These are phyloP conservation scores for Fraxinus ornus DNA, from an alignment of 305 asterid genomes.

Conservation along the genomic window DNA sequence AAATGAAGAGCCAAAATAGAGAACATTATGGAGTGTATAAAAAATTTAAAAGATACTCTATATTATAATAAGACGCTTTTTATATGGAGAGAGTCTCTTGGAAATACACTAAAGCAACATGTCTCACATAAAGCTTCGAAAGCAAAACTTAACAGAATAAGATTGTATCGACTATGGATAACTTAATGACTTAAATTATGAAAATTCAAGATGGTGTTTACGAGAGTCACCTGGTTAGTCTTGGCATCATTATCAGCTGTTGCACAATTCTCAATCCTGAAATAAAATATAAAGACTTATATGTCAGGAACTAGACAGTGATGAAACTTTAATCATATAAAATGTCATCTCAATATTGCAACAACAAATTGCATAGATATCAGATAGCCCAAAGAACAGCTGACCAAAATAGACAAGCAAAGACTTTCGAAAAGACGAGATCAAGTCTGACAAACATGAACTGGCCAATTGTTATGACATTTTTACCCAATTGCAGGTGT, in stretches of 20 bases:
- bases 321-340: slow-evolving; percentile 5
- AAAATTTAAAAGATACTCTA: neutral
- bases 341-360: neutral
- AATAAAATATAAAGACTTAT: slow-evolving; percentile 21
- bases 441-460: slow-evolving; percentile 9
- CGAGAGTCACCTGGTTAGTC: slow-evolving; percentile 60
- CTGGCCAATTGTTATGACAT: neutral
- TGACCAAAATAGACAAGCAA: neutral
- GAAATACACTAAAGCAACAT: neutral
- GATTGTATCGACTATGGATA: neutral
- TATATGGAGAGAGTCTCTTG: neutral
- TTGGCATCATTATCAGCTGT: slow-evolving; percentile 48
- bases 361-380: neutral
- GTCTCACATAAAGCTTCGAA: neutral
- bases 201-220: slow-evolving; percentile 8
- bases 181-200: neutral
- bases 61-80: neutral
- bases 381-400: slow-evolving; percentile 2
- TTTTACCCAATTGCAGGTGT: slow-evolving; percentile 7
- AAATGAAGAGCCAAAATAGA: neutral
- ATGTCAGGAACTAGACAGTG: slow-evolving; percentile 10
- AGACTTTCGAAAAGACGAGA: neutral
- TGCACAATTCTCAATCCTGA: slow-evolving; percentile 49
- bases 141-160: neutral
- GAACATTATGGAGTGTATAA: neutral